These are phyloP conservation scores for Colletotrichum sidae DNA, from an alignment of 2,329 filamentous ascomycete species.

Conservation along the genomic window DNA sequence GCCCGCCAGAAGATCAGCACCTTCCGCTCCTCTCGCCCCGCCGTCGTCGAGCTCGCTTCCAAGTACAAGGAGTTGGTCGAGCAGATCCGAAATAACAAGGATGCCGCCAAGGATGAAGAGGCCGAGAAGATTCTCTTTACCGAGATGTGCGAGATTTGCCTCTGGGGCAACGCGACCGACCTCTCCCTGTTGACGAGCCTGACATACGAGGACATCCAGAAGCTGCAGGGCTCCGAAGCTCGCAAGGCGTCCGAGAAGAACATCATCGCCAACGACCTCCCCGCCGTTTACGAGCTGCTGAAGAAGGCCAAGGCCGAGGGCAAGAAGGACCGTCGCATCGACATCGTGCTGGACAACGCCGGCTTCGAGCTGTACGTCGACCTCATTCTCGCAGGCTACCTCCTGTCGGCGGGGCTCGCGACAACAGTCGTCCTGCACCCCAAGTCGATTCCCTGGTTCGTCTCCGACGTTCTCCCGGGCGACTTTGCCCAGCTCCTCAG, in stretches of 20 bases:
- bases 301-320: slow-evolving; percentile 72
- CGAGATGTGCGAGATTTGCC: slow-evolving; percentile 95
- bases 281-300: slow-evolving; percentile 76
- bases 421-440: slow-evolving; percentile 90
- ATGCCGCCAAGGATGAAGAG: slow-evolving; percentile 67
- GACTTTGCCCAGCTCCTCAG: slow-evolving; percentile 88
- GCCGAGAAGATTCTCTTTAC: slow-evolving; percentile 84
- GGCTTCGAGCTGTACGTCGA: slow-evolving; percentile 98
- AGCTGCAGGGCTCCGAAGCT: slow-evolving; percentile 89
- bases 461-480: slow-evolving; percentile 89
- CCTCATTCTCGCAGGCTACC: slow-evolving; percentile 89
- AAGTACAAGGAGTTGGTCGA: slow-evolving; percentile 80
- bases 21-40: slow-evolving; percentile 90
- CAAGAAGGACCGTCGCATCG: slow-evolving; percentile 79
- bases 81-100: slow-evolving; percentile 69
- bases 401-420: slow-evolving; percentile 85
- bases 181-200: slow-evolving; percentile 90
- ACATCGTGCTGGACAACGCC: slow-evolving; percentile 96
- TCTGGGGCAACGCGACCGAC: slow-evolving; percentile 98
- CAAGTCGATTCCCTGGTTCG: slow-evolving; percentile 97
- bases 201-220: slow-evolving; percentile 96
- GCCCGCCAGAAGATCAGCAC: slow-evolving; percentile 89
- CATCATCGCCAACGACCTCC: slow-evolving; percentile 89
- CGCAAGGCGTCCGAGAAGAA: slow-evolving; percentile 90
- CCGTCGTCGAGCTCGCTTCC: slow-evolving; percentile 84